Base-by-base conservation (phyloP, 495 filamentous ascomycete species). In the Aspergillus diversus region DNA sequence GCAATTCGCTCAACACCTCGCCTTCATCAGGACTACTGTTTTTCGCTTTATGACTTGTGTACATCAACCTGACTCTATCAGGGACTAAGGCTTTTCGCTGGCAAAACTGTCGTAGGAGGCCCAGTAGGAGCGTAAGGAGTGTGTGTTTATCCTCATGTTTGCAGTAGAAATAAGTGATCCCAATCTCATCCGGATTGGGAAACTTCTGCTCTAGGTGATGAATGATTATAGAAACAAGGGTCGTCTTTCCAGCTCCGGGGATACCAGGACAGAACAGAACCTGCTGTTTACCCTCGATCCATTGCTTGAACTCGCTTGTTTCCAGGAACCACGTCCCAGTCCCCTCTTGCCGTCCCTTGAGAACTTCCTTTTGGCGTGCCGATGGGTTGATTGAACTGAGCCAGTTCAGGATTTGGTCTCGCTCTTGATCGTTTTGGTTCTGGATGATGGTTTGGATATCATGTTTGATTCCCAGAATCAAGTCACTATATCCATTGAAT, bases 181-280 rank as follows among this genome's bases (percentile, higher is more conserved):
- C 39, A 1, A 43, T 43, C 39, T 43, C 39, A 43, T 43, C 39
- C 9, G 39, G 1, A 43, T 43, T 43, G 39, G 39, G 15, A 9
- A 9, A 43, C 39, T 9, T 9, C 39, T 43, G 8, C 39, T 43
- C 39, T 15, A 54, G 51, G 33, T 54, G 11, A 6, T 34, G 8
- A 9, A 54, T 33, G 21, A 54, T 32, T 33, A 54, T 33, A 4
- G 51, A 27, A 12, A 11, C 27, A 2, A 54, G 31, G 21, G 8
- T 15, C 13, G 51, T 54, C 31, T 54, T 54, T 3, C 51, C 51
- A 34, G 51, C 51, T 5, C 51, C 51, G 6, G 51, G 51, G 13
- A 54, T 54, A 8, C 51, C 51, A 34, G 51, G 21, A 33, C 51
- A 54, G 51, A 54, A 54, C 27, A 54, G 9, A 9, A 33, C 16